These are phyloP conservation scores for Moniliella sp. DNA, from an alignment of 1,284 basidiomycete genomes.

Conservation along the genomic window DNA sequence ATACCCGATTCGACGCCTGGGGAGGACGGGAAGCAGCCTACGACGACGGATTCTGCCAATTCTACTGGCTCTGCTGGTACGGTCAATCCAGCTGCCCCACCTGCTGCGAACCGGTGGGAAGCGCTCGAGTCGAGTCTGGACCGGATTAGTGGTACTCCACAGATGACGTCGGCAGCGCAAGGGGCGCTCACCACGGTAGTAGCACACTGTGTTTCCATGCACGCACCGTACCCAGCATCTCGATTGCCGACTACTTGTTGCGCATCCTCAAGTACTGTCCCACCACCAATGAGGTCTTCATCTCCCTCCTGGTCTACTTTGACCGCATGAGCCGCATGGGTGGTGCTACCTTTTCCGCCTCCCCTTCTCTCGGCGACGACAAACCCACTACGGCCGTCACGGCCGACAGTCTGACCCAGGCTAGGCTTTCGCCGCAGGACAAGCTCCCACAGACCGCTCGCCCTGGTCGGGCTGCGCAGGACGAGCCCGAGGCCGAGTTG, in stretches of 20 bases:
- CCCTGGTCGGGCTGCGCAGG: constrained; percentile 1
- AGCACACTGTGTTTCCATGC: constrained; percentile 82
- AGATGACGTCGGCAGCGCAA: constrained; percentile 52
- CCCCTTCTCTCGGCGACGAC: no score
- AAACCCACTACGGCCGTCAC: no score
- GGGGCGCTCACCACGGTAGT: constrained; percentile 52
- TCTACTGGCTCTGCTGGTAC: no score
- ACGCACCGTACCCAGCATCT: constrained; percentile 76
- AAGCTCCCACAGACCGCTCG: no score
- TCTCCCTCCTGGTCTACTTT: constrained; percentile 82
- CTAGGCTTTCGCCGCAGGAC: constrained; percentile 9
- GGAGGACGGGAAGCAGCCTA: constrained; percentile 1
- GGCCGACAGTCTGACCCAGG: no score
- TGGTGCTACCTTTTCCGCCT: no score
- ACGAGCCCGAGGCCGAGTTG: no score
- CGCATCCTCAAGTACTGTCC: constrained; percentile 95
- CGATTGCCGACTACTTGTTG: constrained; percentile 76
- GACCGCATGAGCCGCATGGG: constrained; percentile 55
- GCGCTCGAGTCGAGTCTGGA: neutral
- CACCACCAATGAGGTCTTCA: constrained; percentile 89
- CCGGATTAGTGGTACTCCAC: neutral
- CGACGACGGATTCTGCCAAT: no score
- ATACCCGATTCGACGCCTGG: neutral
- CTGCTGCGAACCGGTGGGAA: neutral
- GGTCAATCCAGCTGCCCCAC: neutral